phyloP scores from a whole-genome alignment of 768 basidiomycete genomes.

The Podaxis mareebaensis region DNA sequence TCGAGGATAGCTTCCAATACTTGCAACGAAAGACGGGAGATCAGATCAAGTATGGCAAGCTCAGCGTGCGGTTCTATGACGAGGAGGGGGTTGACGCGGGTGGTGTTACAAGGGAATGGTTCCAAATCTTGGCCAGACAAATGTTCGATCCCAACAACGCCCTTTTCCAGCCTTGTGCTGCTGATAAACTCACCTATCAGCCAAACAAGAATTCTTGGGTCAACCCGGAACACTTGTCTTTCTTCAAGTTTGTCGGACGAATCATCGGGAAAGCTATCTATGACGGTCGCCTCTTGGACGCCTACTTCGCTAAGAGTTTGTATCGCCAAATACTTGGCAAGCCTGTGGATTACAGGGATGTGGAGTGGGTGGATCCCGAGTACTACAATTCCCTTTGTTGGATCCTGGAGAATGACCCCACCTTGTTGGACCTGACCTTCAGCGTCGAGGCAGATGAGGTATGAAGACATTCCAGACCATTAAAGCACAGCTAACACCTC shows the following conservation, averaged over 20 bases:
- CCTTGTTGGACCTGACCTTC: constrained; percentile 84
- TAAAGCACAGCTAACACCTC: constrained; percentile 14
- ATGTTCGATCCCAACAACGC: constrained; percentile 99
- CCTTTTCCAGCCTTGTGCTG: constrained; percentile 96
- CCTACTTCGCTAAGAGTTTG: constrained; percentile 95
- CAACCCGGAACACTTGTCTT: constrained; percentile 93
- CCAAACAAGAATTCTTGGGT: constrained; percentile 93
- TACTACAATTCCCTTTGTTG: constrained; percentile 98
- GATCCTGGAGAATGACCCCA: constrained; percentile 97
- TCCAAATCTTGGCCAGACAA: constrained; percentile 94
- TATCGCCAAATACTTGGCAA: constrained; percentile 95
- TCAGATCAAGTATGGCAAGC: constrained; percentile 96
- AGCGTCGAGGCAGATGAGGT: constrained; percentile 96
- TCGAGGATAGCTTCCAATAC: constrained; percentile 96
- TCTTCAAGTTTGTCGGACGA: constrained; percentile 98
- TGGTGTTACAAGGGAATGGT: constrained; percentile 98
- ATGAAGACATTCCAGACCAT: constrained; percentile 4
- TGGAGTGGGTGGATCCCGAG: constrained; percentile 97
- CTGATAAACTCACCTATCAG: constrained; percentile 93
- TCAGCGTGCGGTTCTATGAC: constrained; percentile 93
- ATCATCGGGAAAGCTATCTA: constrained; percentile 98
- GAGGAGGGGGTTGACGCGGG: constrained; percentile 99
- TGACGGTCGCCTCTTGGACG: constrained; percentile 93
- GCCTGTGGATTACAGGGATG: constrained; percentile 92
- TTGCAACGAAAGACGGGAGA: constrained; percentile 90